Conservation (phyloP, 441 rosid genomes). For the Bocquillonia castaneifolia region DNA sequence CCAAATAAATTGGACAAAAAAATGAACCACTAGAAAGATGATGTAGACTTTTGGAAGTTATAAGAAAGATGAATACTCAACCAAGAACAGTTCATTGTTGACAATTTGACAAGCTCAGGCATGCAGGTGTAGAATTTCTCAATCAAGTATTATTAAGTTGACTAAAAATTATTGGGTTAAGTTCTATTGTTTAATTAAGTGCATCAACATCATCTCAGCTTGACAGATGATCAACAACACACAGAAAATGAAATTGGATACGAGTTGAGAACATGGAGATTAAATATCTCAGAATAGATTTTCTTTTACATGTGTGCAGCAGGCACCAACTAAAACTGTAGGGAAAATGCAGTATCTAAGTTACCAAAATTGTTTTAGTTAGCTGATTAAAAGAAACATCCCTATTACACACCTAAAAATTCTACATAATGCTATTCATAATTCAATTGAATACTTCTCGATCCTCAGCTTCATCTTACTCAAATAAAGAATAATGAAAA, state of each 20-base stretch:
- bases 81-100: not conserved
- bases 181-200: not conserved
- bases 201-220: not conserved
- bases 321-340: not conserved
- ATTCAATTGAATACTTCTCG: not conserved
- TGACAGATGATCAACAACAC: no score
- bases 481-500: no score
- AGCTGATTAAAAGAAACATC: not conserved
- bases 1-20: not conserved
- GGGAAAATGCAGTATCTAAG: not conserved
- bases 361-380: no score
- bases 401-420: not conserved
- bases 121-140: not conserved
- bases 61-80: not conserved
- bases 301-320: not conserved
- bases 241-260: no score
- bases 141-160: not conserved
- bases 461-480: no score
- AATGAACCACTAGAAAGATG: no score
- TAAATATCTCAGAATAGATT: no score
- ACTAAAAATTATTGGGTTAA: not conserved
- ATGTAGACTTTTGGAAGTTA: no score
- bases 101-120: slow-evolving; percentile 3
- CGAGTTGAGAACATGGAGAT: no score
- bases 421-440: not conserved